Base-by-base conservation (phyloP, 2,329 filamentous ascomycete genomes). In the Cercospora sp. region DNA sequence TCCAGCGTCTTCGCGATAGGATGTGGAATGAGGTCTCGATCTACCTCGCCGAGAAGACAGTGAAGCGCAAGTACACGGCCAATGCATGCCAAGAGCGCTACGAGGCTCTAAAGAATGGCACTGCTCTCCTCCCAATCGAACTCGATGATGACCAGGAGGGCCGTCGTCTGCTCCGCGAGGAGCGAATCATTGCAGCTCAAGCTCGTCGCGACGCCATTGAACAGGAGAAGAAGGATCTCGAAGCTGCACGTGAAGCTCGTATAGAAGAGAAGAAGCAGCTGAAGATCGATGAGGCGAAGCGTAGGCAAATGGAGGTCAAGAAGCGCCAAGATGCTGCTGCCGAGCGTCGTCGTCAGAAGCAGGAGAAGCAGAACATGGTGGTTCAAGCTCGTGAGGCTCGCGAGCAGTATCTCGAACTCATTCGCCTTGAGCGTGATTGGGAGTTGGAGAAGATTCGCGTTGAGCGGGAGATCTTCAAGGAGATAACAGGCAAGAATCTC, bases 81-180 rank as follows among this genome's bases (percentile, higher is more conserved):
- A 80, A 80, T 9, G 83, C 84, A 23, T 85, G 83, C 74, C 75
- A 78, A 20, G 75, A 82, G 64, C 82, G 84, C 30, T 83, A 79
- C 68, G 74, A 78, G 33, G 77, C 75, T 13, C 73, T 84, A 16
- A 71, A 78, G 20, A 71, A 79, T 33, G 84, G 82, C n/a, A 82
- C 76, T 7, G 84, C 83, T 2, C 77, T 77, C 31, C 79, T 80
- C 18, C 82, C 84, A 1, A 80, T 80, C 20, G 82, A 84, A 45
- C 68, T 79, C 9, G 79, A 82, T 64, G 76, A 80, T 16, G 75
- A 83, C 57, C 80, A 81, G 16, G 75, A 75, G 1, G 74, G 76
- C 5, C 80, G 82, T 45, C 75, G 74, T 18, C 66, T 66, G n/a
- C 77, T 81, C 58, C 73, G 74, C 26, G 73, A 76, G 18, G 58